phyloP scores from a whole-genome alignment of 331 rosid species.

The Pyrus hybrid region DNA sequence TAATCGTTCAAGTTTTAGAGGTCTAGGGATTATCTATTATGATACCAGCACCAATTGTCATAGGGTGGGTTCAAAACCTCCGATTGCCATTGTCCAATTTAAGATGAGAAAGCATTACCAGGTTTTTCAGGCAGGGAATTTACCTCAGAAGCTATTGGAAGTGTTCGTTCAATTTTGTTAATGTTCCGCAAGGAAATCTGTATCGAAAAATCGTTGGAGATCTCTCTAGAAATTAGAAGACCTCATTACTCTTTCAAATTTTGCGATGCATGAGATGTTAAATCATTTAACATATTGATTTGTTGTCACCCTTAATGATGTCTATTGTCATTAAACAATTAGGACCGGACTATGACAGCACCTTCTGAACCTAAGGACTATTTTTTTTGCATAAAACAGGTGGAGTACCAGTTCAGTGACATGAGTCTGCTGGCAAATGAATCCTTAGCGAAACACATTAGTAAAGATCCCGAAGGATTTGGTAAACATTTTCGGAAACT shows the following conservation, averaged over 20 bases:
- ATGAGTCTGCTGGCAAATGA: conserved; percentile 91
- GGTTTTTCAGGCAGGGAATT: too few species aligned
- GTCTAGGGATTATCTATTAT: background rate
- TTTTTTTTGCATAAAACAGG: conserved; percentile 43
- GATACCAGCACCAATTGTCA: background rate
- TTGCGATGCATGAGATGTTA: background rate
- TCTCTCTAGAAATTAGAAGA: background rate
- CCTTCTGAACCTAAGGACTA: background rate
- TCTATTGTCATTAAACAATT: background rate
- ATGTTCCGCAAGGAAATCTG: background rate
- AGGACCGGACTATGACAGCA: background rate
- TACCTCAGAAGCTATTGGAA: background rate
- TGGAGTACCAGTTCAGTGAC: conserved; percentile 85
- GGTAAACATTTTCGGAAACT: conserved; percentile 39
- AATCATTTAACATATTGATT: background rate
- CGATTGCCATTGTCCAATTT: background rate
- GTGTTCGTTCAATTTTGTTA: background rate
- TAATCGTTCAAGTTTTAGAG: background rate
- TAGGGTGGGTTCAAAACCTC: background rate
- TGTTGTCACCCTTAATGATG: background rate
- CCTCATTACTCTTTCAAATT: background rate
- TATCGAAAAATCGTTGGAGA: background rate
- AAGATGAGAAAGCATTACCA: background rate
- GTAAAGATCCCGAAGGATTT: conserved; percentile 90
- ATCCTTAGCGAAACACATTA: conserved; percentile 60